These are phyloP conservation scores for Coemansia sp. DNA, from an alignment of 192 early-diverging fungal species.

Conservation along the genomic window DNA sequence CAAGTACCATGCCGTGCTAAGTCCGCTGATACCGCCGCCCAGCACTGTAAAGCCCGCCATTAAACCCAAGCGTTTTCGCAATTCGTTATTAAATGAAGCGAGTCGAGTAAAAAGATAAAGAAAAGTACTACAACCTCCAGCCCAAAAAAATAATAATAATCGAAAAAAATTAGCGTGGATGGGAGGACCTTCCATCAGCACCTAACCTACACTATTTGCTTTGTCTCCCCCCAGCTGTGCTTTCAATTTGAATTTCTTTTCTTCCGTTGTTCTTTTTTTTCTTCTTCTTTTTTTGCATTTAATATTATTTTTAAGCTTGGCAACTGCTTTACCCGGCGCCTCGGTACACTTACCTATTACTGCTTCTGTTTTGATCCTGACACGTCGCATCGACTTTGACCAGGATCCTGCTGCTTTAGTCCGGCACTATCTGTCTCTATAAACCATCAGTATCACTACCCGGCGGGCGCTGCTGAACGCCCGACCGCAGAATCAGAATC, in stretches of 20 bases:
- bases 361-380: not conserved
- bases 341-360: not conserved
- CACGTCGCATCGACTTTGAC: not conserved
- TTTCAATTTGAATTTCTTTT: not conserved
- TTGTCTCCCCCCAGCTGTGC: not conserved
- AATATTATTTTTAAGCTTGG: not conserved
- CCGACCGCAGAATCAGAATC: slow-evolving; percentile 6
- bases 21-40: slow-evolving; percentile 89
- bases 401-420: not conserved
- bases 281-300: not conserved
- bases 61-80: not conserved
- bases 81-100: not conserved
- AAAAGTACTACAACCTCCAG: not conserved
- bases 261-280: not conserved
- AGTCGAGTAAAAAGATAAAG: not conserved
- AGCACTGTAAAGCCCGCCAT: slow-evolving; percentile 68
- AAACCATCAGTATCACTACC: not conserved
- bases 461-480: slow-evolving; percentile 10
- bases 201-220: not conserved
- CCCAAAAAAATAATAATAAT: not conserved
- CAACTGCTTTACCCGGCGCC: not conserved
- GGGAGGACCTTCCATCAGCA: too few species aligned
- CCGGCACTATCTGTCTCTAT: not conserved
- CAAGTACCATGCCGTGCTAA: slow-evolving; percentile 81
- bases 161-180: too few species aligned